Evolutionary conservation across 345 rosid genomes (phyloP).

Genomic region (Adansonia digitata): DNA sequence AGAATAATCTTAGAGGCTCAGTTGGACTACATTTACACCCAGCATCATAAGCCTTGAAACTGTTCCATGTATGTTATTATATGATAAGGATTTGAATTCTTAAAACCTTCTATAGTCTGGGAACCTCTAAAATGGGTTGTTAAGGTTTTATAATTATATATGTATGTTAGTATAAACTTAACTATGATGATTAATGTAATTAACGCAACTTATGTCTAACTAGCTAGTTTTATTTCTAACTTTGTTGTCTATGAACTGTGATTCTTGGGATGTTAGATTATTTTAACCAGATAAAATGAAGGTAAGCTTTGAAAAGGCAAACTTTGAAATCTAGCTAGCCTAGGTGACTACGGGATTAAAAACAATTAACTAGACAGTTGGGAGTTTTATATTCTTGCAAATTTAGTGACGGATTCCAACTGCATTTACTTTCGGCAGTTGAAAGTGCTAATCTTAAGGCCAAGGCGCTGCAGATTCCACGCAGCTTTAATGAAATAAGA

Average conservation of each 20-base stretch:
- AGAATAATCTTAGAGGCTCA: slow-evolving; percentile 63
- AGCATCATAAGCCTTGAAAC: slow-evolving; percentile 50
- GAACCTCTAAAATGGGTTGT: background rate
- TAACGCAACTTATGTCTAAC: background rate
- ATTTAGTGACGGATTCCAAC: slow-evolving; percentile 15
- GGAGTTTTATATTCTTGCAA: background rate
- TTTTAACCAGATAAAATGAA: background rate
- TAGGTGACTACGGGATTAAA: background rate
- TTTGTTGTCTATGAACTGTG: background rate
- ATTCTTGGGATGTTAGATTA: background rate
- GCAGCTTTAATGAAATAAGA: background rate
- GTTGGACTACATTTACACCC: slow-evolving; percentile 90
- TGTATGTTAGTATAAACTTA: background rate
- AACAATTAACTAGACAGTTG: no score
- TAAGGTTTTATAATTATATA: background rate
- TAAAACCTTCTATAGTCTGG: no score
- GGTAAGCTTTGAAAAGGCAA: no score
- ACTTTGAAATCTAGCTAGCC: no score
- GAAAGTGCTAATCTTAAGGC: background rate
- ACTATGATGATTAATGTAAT: background rate
- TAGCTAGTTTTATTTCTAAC: background rate
- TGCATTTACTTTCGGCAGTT: slow-evolving; percentile 8
- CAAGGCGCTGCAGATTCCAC: background rate
- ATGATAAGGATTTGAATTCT: background rate
- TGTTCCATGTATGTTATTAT: background rate